Evolutionary conservation across 2,329 filamentous ascomycete genomes (phyloP), one percentile per base, ranked within the genome.

Genomic region (Colletotrichum tabaci): DNA sequence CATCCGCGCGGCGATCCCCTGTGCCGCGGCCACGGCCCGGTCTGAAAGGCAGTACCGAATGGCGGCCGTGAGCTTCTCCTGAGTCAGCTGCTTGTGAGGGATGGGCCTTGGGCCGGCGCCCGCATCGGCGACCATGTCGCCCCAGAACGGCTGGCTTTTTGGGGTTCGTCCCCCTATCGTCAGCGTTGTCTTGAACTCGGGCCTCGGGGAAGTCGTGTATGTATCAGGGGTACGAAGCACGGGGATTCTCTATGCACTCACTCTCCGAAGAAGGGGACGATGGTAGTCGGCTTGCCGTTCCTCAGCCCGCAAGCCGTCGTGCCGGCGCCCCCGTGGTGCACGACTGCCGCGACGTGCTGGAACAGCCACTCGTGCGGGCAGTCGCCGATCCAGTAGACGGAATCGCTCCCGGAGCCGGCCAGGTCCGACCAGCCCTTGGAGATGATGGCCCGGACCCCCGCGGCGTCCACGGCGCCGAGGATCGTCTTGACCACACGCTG

Each of bases 361-460:
- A 71, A 71, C 3, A 71, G 52, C 62, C 67, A 66, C 23, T 71
- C 57, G 16, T 71, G 62, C 9, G 62, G 67, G 21, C 67, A 71
- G 5, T 71, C 67, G 9, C 57, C 62, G n/a, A 71, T 63, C 46
- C 56, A 61, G 26, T 66, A 61, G 3, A 71, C n/a, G 42, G 85
- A 84, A 3, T 57, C 38, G 3, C 40, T 30, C 4, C 88, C 89
- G 2, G 61, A 40, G 13, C 42, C 61, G 2, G 47, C 61, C 21
- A 70, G 21, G n/a, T 70, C 30, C n/a, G 61, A 61, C 67, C 67
- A 70, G 7, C 72, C 72, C 16, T 63, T 65, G 4, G 87, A 88
- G 0, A 90, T 78, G 3, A 90, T 82, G 3, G 86, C 87, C 40
- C 88, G 81, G 3, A 83, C 82, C 4, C 87, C 87, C 13, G 83